Percentiles rank a stretch among this genome's conserved stretches.
phyloP scores from a whole-genome alignment of 352 stramenopile genomes.

The Thalassiosira pacifica region DNA sequence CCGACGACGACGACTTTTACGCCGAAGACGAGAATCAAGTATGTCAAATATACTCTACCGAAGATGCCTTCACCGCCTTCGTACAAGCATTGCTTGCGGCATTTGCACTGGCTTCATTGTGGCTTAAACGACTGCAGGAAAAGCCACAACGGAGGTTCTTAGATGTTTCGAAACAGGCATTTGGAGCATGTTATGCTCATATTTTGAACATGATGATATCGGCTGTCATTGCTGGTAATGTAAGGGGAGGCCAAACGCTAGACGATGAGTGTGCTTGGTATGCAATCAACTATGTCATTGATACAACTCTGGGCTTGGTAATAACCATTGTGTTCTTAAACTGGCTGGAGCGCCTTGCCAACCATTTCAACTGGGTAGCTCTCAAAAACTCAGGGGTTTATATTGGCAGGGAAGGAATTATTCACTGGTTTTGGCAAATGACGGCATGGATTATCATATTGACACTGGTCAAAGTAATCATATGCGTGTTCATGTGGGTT shows the following conservation, averaged over 20 bases:
- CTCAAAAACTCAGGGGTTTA: constrained; percentile 86
- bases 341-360: constrained; percentile 74
- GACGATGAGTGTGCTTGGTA: constrained; percentile 88
- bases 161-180: constrained; percentile 84
- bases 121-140: constrained; percentile 82
- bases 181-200: constrained; percentile 85
- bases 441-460: constrained; percentile 82
- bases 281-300: constrained; percentile 85
- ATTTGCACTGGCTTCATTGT: constrained; percentile 79
- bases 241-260: constrained; percentile 59
- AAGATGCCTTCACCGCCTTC: constrained; percentile 84
- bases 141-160: constrained; percentile 74
- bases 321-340: constrained; percentile 80
- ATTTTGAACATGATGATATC: constrained; percentile 87
- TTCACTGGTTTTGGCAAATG: constrained; percentile 81
- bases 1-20: constrained; percentile 43
- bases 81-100: constrained; percentile 80
- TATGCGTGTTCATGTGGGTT: constrained; percentile 82
- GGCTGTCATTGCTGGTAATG: constrained; percentile 74
- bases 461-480: constrained; percentile 83
- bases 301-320: constrained; percentile 84
- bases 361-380: constrained; percentile 73
- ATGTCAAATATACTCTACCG: constrained; percentile 83
- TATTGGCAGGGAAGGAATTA: constrained; percentile 68
- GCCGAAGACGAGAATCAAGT: constrained; percentile 51